Evolutionary conservation across 371 early-diverging fungal species (phyloP).

Genomic region (Basidiobolus meristosporus): DNA sequence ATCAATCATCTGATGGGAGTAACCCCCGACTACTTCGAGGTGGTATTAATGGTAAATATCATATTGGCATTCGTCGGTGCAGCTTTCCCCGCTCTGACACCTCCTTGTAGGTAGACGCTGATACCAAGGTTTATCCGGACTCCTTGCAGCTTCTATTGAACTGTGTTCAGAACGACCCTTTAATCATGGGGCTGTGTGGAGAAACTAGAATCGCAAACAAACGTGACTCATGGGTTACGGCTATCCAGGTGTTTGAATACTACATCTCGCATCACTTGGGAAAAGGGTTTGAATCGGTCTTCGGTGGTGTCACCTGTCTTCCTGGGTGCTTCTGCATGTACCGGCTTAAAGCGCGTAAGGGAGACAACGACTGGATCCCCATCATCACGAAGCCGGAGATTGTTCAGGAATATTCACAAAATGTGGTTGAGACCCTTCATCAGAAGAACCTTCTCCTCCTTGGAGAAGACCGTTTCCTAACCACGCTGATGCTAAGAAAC

Average conservation of each 20-base stretch:
- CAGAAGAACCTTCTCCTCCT: slow-evolving; percentile 84
- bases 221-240: slow-evolving; percentile 67
- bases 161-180: slow-evolving; percentile 54
- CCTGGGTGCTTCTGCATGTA: slow-evolving; percentile 94
- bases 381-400: slow-evolving; percentile 73
- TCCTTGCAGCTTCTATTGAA: slow-evolving; percentile 54
- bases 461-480: slow-evolving; percentile 90
- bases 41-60: slow-evolving; percentile 78
- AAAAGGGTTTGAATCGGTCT: slow-evolving; percentile 86
- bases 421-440: slow-evolving; percentile 77
- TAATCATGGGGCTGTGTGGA: slow-evolving; percentile 72
- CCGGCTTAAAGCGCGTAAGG: slow-evolving; percentile 68
- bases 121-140: slow-evolving; percentile 59
- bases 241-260: slow-evolving; percentile 93
- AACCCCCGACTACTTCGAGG: slow-evolving; percentile 63
- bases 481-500: slow-evolving; percentile 82
- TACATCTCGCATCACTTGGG: slow-evolving; percentile 88
- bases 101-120: no score
- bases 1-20: slow-evolving; percentile 53
- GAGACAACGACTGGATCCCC: slow-evolving; percentile 41
- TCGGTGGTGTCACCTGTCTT: slow-evolving; percentile 93
- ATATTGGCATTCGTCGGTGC: no score
- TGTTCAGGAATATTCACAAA: slow-evolving; percentile 75
- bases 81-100: no score
- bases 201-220: slow-evolving; percentile 80